Evolutionary conservation across 2,329 filamentous ascomycete species (phyloP).

Genomic region (Amauroascus niger): DNA sequence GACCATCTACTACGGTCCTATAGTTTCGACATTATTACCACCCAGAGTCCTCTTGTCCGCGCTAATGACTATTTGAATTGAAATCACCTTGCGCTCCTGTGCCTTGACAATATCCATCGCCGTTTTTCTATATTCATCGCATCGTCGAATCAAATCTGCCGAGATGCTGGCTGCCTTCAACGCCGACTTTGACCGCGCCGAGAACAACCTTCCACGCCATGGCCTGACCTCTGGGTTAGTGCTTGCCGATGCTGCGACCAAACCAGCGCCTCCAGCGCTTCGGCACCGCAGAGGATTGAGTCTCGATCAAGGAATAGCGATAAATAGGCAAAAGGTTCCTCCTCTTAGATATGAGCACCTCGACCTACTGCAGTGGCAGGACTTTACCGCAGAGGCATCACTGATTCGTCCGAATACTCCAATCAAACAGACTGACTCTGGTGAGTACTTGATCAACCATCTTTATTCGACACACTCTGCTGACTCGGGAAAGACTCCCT

Average conservation of each 20-base stretch:
- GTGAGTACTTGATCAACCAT: conserved; percentile 39
- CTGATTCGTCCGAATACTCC: conserved; percentile 52
- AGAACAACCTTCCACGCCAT: background rate
- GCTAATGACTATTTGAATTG: conserved; percentile 2
- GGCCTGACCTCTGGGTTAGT: background rate
- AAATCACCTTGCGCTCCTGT: conserved; percentile 2
- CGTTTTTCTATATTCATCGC: too few relatives aligned
- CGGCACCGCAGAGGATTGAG: conserved; percentile 75
- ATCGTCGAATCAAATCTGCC: background rate
- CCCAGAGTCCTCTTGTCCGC: background rate
- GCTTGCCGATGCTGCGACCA: conserved; percentile 19
- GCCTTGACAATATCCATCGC: background rate
- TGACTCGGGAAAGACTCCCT: conserved; percentile 22
- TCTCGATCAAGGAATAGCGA: conserved; percentile 50
- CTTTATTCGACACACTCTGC: background rate
- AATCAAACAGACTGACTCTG: conserved; percentile 43
- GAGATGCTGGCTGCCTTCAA: conserved; percentile 8
- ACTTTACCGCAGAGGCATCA: conserved; percentile 22
- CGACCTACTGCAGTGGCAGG: conserved; percentile 23
- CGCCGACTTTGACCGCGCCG: conserved; percentile 2
- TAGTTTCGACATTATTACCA: background rate
- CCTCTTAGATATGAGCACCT: conserved; percentile 41
- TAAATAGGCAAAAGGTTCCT: conserved; percentile 9
- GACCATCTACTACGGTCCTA: background rate
- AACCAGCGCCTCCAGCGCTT: conserved; percentile 24